Evolutionary conservation across 2,329 filamentous ascomycete genomes (phyloP).

Genomic region (Arachnopeziza araneosa): DNA sequence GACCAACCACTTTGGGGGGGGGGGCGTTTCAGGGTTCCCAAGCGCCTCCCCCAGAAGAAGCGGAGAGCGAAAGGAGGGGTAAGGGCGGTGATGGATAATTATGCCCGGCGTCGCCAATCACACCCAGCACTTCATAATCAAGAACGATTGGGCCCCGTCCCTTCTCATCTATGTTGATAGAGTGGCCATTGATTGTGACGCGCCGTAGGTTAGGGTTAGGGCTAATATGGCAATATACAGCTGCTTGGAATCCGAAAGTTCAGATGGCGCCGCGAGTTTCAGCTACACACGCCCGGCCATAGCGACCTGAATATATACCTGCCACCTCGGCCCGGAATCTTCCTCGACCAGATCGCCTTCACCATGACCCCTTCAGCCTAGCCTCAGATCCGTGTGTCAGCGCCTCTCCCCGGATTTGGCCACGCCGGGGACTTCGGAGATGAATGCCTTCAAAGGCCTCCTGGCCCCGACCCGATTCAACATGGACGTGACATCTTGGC

Average conservation of each 20-base stretch:
- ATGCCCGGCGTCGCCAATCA: conserved; percentile 31
- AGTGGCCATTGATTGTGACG: background rate
- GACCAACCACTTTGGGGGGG: background rate
- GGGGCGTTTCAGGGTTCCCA: background rate
- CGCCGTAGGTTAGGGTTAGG: background rate
- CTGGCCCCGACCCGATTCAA: too few relatives aligned
- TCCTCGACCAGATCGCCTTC: too few relatives aligned
- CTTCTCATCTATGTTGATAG: background rate
- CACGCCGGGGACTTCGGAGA: too few relatives aligned
- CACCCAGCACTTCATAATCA: background rate
- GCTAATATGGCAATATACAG: background rate
- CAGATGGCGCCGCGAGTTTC: too few relatives aligned
- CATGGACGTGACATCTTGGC: too few relatives aligned
- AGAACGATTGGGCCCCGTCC: background rate
- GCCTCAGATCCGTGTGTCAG: background rate
- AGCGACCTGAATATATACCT: too few relatives aligned
- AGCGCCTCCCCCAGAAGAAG: background rate
- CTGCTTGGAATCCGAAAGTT: too few relatives aligned
- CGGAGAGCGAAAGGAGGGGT: conserved; percentile 8
- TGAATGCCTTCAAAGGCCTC: too few relatives aligned
- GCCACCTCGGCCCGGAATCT: too few relatives aligned
- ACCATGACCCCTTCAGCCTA: background rate
- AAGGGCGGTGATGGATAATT: background rate
- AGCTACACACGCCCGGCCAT: too few relatives aligned
- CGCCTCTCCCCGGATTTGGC: conserved; percentile 14